phyloP scores from a whole-genome alignment of 2,329 filamentous ascomycete genomes.

The Periconia digitata region DNA sequence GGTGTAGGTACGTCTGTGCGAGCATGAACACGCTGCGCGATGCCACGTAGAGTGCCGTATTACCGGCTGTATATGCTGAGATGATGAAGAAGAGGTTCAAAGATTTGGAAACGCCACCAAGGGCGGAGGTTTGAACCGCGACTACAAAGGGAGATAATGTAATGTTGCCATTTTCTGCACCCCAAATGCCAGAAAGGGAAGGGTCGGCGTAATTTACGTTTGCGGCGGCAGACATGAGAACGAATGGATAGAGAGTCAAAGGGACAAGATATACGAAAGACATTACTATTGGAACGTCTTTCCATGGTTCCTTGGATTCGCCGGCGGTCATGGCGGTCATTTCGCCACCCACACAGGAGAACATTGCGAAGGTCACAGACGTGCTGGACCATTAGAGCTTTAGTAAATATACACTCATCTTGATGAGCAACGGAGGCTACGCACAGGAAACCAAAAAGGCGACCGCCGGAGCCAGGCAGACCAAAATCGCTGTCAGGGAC shows the following conservation, averaged over 20 bases:
- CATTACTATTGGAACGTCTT: slow-evolving; percentile 32
- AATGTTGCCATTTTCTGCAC: slow-evolving; percentile 5
- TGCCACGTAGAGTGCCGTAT: slow-evolving; percentile 32
- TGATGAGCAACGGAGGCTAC: slow-evolving; percentile 1
- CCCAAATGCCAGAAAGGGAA: slow-evolving; percentile 22
- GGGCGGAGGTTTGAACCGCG: slow-evolving; percentile 23
- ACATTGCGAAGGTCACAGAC: slow-evolving; percentile 31
- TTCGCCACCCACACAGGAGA: slow-evolving; percentile 35
- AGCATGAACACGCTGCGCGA: slow-evolving; percentile 34
- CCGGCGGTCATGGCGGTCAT: slow-evolving; percentile 34
- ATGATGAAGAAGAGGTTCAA: slow-evolving; percentile 34
- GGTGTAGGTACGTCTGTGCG: slow-evolving; percentile 23
- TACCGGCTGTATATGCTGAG: slow-evolving; percentile 34
- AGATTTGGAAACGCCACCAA: slow-evolving; percentile 22
- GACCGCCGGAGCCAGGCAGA: slow-evolving; percentile 25
- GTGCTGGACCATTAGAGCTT: slow-evolving; percentile 17
- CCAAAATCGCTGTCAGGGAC: slow-evolving; percentile 18
- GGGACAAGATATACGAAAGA: slow-evolving; percentile 36
- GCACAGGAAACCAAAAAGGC: slow-evolving; percentile 32
- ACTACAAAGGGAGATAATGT: slow-evolving; percentile 29
- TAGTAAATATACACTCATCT: neutral
- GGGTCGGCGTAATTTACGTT: slow-evolving; percentile 35
- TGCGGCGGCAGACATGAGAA: slow-evolving; percentile 27
- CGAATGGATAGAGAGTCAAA: slow-evolving; percentile 26
- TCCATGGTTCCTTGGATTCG: slow-evolving; percentile 31